Evolutionary conservation across 768 basidiomycete species (phyloP).

Genomic region (Leccinum subgranulosum): DNA sequence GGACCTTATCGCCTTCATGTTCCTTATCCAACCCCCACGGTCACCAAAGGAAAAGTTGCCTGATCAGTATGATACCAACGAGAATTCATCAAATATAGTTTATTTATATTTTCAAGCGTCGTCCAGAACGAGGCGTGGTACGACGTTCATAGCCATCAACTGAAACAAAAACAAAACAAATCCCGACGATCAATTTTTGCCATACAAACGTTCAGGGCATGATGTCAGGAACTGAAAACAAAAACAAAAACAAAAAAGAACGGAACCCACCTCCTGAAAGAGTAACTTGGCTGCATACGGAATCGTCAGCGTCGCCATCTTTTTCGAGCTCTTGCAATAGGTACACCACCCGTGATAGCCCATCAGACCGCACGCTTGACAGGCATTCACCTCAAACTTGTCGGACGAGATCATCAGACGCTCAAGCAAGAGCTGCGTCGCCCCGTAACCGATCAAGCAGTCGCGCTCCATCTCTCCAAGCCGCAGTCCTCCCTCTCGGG

Average conservation of each 20-base stretch:
- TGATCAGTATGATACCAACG: background rate
- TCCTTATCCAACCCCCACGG: slow-evolving; percentile 6
- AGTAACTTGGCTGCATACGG: slow-evolving; percentile 94
- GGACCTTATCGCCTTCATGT: background rate
- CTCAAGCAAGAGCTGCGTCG: slow-evolving; percentile 92
- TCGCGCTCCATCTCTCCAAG: slow-evolving; percentile 99
- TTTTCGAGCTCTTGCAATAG: slow-evolving; percentile 97
- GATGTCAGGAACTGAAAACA: background rate
- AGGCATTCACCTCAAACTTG: slow-evolving; percentile 96
- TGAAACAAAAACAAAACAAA: slow-evolving; percentile 27
- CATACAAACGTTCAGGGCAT: background rate
- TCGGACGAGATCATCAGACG: slow-evolving; percentile 99
- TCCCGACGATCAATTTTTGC: background rate
- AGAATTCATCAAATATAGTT: background rate
- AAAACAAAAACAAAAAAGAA: background rate
- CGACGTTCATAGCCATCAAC: slow-evolving; percentile 97
- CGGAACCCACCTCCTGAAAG: slow-evolving; percentile 74
- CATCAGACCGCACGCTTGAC: slow-evolving; percentile 90
- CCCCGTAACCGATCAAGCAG: slow-evolving; percentile 98
- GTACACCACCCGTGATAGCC: slow-evolving; percentile 96
- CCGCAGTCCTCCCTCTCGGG: slow-evolving; percentile 94
- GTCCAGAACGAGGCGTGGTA: slow-evolving; percentile 84
- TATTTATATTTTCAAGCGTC: slow-evolving; percentile 50
- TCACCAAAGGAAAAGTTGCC: background rate
- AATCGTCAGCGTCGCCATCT: slow-evolving; percentile 92